Base-by-base conservation (phyloP, 805 yeast species). In the Kazachstania kunashirensis region DNA sequence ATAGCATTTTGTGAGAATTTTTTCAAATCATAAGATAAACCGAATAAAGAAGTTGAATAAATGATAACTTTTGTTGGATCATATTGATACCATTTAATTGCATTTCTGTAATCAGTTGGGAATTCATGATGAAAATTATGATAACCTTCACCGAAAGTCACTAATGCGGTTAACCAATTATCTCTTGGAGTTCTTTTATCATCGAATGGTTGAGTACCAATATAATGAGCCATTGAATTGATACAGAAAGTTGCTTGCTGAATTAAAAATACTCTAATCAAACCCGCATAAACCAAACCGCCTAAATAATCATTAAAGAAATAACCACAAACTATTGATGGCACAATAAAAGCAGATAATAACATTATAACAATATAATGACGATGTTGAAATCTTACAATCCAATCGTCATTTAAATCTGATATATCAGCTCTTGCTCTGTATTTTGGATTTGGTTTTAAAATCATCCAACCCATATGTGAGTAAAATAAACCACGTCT, bases 111-210 rank as follows among this genome's bases (percentile, higher is more conserved):
- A 64, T 83, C 94, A 14, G 84, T 73, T 51, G 94, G 92, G 71
- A 82, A 83, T 67, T 82, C 94, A 59, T 83, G 94, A 61, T 83
- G 94, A 76, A 82, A 83, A 64, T 83, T 83, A 55, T 83, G 92
- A 68, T 82, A 81, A 45, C 94, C 94, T 64, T 83, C 94, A 61
- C 94, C 94, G 53, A 82, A 81, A 0, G 94, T 83, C 41, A 81
- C 85, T 41, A 82, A 64, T 4, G 92, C 92, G 34, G 92, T 81
- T 44, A 83, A 52, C 55, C 76, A 73, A 60, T 81, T 86, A 62
- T 83, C 89, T 63, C 92, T 72, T 48, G 92, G 92, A 24, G 89
- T 80, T 72, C 88, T 77, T 64, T 82, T 74, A 58, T 83, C 89
- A 58, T 82, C 94, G 46, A 82, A 83, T 32, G 94, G 92, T 61